Evolutionary conservation across 192 early-diverging fungal species (phyloP).

Genomic region (Entomortierella lignicola): DNA sequence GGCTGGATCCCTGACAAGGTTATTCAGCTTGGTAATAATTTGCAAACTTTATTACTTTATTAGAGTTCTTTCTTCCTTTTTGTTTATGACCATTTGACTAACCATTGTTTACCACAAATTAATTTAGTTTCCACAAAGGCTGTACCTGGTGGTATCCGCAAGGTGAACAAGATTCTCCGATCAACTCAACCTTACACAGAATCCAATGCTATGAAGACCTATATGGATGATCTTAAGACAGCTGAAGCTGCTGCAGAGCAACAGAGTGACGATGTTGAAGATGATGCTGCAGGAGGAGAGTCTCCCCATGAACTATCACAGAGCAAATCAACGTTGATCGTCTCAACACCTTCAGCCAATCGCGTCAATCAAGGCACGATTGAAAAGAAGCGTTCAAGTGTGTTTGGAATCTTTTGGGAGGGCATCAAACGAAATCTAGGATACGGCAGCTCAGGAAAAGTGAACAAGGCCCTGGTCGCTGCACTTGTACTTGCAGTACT

Average conservation of each 20-base stretch:
- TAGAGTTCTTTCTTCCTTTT: not conserved
- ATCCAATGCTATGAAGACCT: slow-evolving; percentile 18
- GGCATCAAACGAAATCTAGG: slow-evolving; percentile 27
- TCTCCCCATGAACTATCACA: not conserved
- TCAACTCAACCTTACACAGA: slow-evolving; percentile 2
- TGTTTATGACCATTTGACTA: not conserved
- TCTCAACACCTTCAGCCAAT: not conserved
- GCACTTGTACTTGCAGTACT: slow-evolving; percentile 33
- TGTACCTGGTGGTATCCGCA: slow-evolving; percentile 41
- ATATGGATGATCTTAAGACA: not conserved
- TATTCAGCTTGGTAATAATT: slow-evolving; percentile 38
- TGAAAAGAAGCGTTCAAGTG: slow-evolving; percentile 7
- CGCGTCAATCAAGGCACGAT: not conserved
- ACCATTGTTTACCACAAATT: not conserved
- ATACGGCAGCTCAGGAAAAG: slow-evolving; percentile 16
- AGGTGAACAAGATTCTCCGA: slow-evolving; percentile 38
- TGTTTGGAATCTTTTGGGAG: slow-evolving; percentile 38
- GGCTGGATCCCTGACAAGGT: slow-evolving; percentile 55
- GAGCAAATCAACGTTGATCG: not conserved
- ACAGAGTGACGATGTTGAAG: slow-evolving; percentile 1
- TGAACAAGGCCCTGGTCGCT: slow-evolving; percentile 20
- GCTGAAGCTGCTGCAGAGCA: not conserved
- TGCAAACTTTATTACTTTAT: not conserved
- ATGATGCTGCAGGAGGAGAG: slow-evolving; percentile 4
- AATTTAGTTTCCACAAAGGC: slow-evolving; percentile 50